Base-by-base conservation (phyloP, 176 grass and related monocot species). In the Aegilops bicornis region DNA sequence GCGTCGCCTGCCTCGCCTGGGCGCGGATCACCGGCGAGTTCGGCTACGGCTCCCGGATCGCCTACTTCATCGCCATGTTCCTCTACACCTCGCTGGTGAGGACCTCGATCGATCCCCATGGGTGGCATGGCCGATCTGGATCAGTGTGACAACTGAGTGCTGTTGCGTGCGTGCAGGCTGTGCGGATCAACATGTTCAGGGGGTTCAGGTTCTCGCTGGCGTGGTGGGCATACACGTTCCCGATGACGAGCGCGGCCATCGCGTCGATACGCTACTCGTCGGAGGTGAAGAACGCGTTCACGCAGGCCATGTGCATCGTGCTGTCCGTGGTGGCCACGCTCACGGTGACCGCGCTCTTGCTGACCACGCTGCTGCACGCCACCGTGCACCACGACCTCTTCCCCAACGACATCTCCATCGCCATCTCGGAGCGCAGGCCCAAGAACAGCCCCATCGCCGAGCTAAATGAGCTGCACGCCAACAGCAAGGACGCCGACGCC, bases 151-250 rank as follows among this genome's bases (percentile, higher is more conserved):
- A 7, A 13, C 7, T 14, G 69, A 72, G 6, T 27, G 42, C 42
- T 3, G 42, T 45, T 45, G 42, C n/a, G n/a, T 47, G 43, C 24
- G 25, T 15, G 64, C 64, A 97, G 95, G 93, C 88, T 12, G 93
- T 95, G 15, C 78, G 93, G 31, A 82, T 98, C 67, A 98, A 98
- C 73, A 85, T 98, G 78, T 98, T 98, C 82, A 75, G 96, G 3
- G 96, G 96, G 56, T 98, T 98, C 88, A 87, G 90, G 78, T 98
- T 98, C 86, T 94, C 96, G 8, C 84, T 98, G 39, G 92, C 96
- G 79, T 98, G 96, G 96, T 98, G 96, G 96, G 96, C 92, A 9
- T 98, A 98, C 79, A 98, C 96, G 64, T 96, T 92, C 79, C 96
- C 96, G 32, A 98, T 98, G 94, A 96, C 97, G 1, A 89, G 94